phyloP scores from a whole-genome alignment of 2,329 filamentous ascomycete genomes.

The Fusarium zealandicum region DNA sequence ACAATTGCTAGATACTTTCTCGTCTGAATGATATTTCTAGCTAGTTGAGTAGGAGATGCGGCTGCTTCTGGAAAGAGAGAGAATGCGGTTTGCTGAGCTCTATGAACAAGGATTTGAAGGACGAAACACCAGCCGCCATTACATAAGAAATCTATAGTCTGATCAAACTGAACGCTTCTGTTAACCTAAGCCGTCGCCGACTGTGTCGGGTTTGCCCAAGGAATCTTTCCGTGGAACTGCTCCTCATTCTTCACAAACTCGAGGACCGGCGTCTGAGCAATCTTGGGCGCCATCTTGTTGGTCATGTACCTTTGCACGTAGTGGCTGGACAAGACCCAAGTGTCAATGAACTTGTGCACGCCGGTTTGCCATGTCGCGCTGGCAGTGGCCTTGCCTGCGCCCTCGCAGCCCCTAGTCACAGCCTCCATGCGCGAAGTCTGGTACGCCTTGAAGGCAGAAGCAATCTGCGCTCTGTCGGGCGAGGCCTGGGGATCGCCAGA shows the following conservation, averaged over 20 bases:
- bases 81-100: no score
- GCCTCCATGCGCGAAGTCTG: constrained; percentile 19
- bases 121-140: no score
- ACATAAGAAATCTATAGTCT: no score
- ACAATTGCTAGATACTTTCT: no score
- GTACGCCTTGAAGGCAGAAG: constrained; percentile 17
- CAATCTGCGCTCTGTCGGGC: not conserved
- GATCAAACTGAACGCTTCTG: no score
- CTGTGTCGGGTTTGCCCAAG: not conserved
- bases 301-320: constrained; percentile 20
- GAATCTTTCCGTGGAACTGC: not conserved
- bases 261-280: constrained; percentile 11
- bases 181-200: no score
- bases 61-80: no score
- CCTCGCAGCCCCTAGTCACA: constrained; percentile 13
- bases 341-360: constrained; percentile 24
- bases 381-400: constrained; percentile 8
- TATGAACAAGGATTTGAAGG: no score
- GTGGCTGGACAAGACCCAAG: constrained; percentile 10
- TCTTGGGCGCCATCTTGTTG: constrained; percentile 1
- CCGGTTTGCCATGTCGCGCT: constrained; percentile 27
- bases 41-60: no score
- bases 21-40: no score
- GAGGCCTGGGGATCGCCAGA: not conserved
- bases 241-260: constrained; percentile 6